Percentiles rank a stretch among this genome's conserved stretches.
These are phyloP conservation scores for Mycocentrospora acerina DNA, from an alignment of 2,329 filamentous ascomycete species.

Conservation along the genomic window DNA sequence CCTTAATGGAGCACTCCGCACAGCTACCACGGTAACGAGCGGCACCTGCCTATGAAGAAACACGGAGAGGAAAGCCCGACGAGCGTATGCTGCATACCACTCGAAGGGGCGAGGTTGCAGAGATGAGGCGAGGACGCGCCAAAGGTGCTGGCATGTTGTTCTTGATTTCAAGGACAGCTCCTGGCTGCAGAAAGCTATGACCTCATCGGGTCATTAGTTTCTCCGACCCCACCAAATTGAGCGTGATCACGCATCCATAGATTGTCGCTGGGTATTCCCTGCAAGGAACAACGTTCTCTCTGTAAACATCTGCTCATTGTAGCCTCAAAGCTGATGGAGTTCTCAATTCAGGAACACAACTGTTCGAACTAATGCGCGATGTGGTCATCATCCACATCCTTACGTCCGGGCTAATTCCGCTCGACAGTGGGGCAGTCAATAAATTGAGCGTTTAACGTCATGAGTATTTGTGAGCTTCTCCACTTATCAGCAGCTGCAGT, in stretches of 20 bases:
- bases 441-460: constrained; percentile 19
- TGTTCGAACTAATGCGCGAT: constrained; percentile 9
- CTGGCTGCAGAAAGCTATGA: constrained; percentile 19
- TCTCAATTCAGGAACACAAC: constrained; percentile 1
- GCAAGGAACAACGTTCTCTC: too few species aligned
- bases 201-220: constrained; percentile 9
- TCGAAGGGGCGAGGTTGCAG: constrained; percentile 2
- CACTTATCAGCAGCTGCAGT: too few species aligned
- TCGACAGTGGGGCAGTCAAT: constrained; percentile 19
- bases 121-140: constrained; percentile 3
- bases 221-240: too few species aligned
- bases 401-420: constrained; percentile 7
- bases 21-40: constrained; percentile 2
- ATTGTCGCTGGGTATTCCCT: too few species aligned
- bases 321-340: too few species aligned
- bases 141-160: constrained; percentile 11
- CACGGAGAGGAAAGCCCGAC: constrained; percentile 5
- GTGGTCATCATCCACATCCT: constrained; percentile 7
- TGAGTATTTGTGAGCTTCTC: constrained; percentile 21
- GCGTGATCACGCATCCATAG: too few species aligned
- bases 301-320: too few species aligned
- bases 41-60: too few species aligned
- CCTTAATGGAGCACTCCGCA: too few species aligned
- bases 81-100: constrained; percentile 2
- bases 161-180: constrained; percentile 9